Evolutionary conservation across 2,329 filamentous ascomycete species (phyloP).

Genomic region (Nectriaceae sp.): DNA sequence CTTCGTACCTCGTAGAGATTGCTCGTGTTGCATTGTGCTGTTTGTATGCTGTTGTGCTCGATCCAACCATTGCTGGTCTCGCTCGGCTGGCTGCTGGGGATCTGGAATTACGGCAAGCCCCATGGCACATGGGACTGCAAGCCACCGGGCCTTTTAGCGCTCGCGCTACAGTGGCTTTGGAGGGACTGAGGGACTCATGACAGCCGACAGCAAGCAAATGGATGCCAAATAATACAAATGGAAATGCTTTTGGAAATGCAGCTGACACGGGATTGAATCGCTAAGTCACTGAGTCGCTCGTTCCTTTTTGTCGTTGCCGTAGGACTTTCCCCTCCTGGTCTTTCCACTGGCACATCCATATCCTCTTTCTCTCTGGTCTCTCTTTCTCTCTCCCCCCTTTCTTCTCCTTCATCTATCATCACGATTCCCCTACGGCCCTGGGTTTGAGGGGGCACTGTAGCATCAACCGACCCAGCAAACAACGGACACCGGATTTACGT

Average conservation of each 20-base stretch:
- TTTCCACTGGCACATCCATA: background rate
- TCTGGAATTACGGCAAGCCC: too few species aligned
- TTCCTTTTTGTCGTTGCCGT: slow-evolving; percentile 7
- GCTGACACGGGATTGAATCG: too few species aligned
- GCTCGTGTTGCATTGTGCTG: too few species aligned
- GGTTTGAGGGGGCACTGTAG: background rate
- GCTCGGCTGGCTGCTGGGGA: too few species aligned
- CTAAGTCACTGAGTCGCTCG: slow-evolving; percentile 9
- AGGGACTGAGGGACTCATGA: background rate
- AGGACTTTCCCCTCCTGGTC: slow-evolving; percentile 13
- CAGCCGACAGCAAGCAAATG: background rate
- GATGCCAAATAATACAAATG: background rate
- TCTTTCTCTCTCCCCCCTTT: background rate
- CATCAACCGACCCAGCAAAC: background rate
- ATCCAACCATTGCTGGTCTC: too few species aligned
- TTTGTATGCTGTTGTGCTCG: too few species aligned
- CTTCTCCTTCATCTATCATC: slow-evolving; percentile 2
- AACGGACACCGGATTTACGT: background rate
- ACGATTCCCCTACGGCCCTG: background rate
- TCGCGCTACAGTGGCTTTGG: background rate
- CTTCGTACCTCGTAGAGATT: too few species aligned
- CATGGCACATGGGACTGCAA: background rate
- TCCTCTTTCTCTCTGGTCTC: slow-evolving; percentile 3
- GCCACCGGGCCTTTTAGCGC: background rate
- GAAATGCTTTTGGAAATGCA: background rate